Conservation (phyloP, 2,329 filamentous ascomycete species). For the Penicillium paneum region DNA sequence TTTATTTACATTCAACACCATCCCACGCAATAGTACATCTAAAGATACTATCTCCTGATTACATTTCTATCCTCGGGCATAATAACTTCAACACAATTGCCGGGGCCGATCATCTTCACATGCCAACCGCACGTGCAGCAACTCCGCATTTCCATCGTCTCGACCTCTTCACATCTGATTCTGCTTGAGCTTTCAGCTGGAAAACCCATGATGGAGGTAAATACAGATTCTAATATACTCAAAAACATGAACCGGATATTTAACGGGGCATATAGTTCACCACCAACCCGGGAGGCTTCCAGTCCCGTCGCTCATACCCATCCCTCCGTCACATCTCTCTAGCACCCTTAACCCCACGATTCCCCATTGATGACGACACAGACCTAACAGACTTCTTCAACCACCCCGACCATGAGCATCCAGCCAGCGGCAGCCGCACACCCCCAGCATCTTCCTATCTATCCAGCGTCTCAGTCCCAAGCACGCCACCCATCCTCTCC, state of each 20-base stretch:
- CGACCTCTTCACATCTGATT: conserved; percentile 7
- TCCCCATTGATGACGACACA: conserved; percentile 50
- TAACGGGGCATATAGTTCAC: conserved; percentile 19
- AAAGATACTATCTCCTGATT: background rate
- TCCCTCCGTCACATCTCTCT: conserved; percentile 60
- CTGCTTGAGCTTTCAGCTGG: background rate
- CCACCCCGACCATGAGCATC: conserved; percentile 14
- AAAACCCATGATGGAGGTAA: conserved; percentile 25
- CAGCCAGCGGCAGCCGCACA: conserved; percentile 32
- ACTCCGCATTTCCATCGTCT: conserved; percentile 23
- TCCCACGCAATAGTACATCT: background rate
- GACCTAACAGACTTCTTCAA: conserved; percentile 36
- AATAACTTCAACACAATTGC: background rate
- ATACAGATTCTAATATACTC: background rate
- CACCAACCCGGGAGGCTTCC: conserved; percentile 30
- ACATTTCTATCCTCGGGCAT: background rate
- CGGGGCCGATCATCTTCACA: conserved; percentile 22
- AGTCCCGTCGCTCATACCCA: conserved; percentile 55
- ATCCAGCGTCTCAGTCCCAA: conserved; percentile 42
- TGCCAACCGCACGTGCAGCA: conserved; percentile 21
- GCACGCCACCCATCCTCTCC: conserved; percentile 43
- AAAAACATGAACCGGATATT: background rate
- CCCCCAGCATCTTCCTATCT: conserved; percentile 39
- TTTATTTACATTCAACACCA: background rate
- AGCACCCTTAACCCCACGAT: conserved; percentile 57